A percentile compares a stretch with the other conserved stretches of the same genome.
These are phyloP conservation scores for Podaxis pistillaris DNA, from an alignment of 768 basidiomycete genomes.

Conservation along the genomic window DNA sequence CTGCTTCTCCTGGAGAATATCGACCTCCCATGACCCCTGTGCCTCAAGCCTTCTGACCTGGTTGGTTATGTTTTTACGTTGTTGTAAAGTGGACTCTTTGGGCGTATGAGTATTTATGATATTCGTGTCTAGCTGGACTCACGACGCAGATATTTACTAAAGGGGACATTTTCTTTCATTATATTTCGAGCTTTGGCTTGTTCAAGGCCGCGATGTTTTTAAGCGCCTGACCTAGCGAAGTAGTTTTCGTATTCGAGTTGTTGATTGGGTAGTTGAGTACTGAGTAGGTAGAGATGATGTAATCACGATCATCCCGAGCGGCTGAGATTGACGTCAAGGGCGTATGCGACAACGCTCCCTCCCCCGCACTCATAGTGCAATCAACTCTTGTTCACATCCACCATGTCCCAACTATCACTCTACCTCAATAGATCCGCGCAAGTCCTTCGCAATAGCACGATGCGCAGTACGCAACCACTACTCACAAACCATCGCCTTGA, in stretches of 20 bases:
- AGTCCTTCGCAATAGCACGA: constrained; percentile 30
- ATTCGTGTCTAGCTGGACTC: not conserved
- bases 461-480: constrained; percentile 29
- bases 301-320: constrained; percentile 1
- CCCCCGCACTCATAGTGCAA: not conserved
- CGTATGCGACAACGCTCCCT: not conserved
- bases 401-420: constrained; percentile 35
- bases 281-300: not conserved
- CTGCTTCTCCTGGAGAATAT: not conserved
- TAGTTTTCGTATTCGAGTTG: not conserved
- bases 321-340: constrained; percentile 19
- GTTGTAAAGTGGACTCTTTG: not conserved
- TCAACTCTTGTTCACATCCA: constrained; percentile 19
- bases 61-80: not conserved
- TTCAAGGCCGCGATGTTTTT: no score
- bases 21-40: constrained; percentile 1
- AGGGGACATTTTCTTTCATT: not conserved
- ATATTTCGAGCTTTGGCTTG: no score
- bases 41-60: constrained; percentile 1
- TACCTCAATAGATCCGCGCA: constrained; percentile 40
- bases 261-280: not conserved
- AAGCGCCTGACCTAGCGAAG: not conserved
- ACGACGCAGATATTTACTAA: not conserved
- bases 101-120: not conserved
- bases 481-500: not conserved